Conservation (phyloP, 768 basidiomycete species). For the Daedalea quercina region DNA sequence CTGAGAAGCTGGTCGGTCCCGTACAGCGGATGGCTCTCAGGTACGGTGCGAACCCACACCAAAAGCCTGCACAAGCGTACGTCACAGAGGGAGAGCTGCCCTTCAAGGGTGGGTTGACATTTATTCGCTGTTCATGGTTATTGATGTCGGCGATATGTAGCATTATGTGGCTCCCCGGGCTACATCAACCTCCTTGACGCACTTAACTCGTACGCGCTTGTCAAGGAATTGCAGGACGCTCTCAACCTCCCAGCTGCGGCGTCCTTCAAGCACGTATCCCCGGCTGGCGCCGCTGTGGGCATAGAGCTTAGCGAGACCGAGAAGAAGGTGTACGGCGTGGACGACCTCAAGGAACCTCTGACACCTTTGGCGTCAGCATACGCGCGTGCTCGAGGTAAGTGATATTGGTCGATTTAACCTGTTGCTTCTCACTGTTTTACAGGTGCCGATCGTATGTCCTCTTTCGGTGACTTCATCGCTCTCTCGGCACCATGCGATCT, state of each 20-base stretch:
- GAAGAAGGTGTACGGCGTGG: slow-evolving; percentile 93
- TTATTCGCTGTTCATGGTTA: not conserved
- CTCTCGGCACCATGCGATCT: slow-evolving; percentile 90
- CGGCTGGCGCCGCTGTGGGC: slow-evolving; percentile 94
- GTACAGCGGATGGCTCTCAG: slow-evolving; percentile 83
- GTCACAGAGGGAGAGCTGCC: slow-evolving; percentile 85
- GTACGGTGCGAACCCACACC: slow-evolving; percentile 98
- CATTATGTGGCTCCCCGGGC: slow-evolving; percentile 89
- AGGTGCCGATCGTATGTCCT: slow-evolving; percentile 99
- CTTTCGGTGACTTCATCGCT: slow-evolving; percentile 98
- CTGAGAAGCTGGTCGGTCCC: slow-evolving; percentile 55
- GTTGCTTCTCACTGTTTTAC: slow-evolving; percentile 7
- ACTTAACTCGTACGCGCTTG: slow-evolving; percentile 93
- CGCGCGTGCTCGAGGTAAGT: slow-evolving; percentile 83
- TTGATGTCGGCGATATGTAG: slow-evolving; percentile 33
- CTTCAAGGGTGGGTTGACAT: slow-evolving; percentile 66
- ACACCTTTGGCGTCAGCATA: slow-evolving; percentile 90
- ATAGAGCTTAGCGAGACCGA: slow-evolving; percentile 75
- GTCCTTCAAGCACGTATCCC: slow-evolving; percentile 99
- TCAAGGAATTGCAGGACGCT: slow-evolving; percentile 86
- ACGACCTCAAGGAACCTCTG: slow-evolving; percentile 86
- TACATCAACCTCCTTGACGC: slow-evolving; percentile 99
- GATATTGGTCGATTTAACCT: slow-evolving; percentile 11
- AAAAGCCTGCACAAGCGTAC: slow-evolving; percentile 96
- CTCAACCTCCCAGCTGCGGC: slow-evolving; percentile 91